Evolutionary conservation across 805 yeast species (phyloP), one percentile per base, ranked within the genome.

Genomic region (Saccharomycopsis synnaedendra): DNA sequence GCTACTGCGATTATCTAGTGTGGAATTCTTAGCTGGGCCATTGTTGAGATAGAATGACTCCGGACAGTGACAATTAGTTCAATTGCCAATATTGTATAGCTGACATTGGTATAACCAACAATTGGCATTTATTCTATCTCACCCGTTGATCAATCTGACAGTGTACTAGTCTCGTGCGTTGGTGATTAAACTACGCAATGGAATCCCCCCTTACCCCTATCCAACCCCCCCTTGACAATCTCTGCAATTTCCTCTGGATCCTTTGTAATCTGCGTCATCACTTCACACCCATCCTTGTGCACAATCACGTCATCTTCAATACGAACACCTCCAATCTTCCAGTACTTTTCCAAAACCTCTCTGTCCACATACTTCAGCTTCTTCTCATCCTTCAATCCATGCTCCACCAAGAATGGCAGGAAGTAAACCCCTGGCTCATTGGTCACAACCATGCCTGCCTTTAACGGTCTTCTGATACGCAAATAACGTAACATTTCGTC

Each of bases 381-480:
- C 42, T 64, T 64, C 3, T 71, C 68, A 32, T 41, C 11, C 42
- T 74, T 67, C 56, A 83, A 64, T 6, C 76, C 75, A 33, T 82
- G 78, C 44, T 82, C 78, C 42, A 93, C 68, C 58, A 90, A 69
- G 58, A 81, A 86, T 37, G 90, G 85, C 43, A 89, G 84, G 66
- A 90, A 93, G 63, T 90, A 90, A 55, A 82, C 72, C 36, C 98
- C 98, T 3, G 98, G 98, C 64, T 90, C 98, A 55, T 89, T 86
- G 0, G 97, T 90, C 1, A 93, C 74, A 28, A 84, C 88, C 95
- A 90, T 88, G 10, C 85, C 84, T 39, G 70, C 68, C 61, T 77
- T 66, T 47, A 90, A 71, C 0, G 66, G 62, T 58, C 97, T 78
- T 57, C 97, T 76, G 47, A 93, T 65, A 61, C 98, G 80, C 59